Evolutionary conservation across 1,284 basidiomycete species (phyloP).

Genomic region (Meripilus lineatus): DNA sequence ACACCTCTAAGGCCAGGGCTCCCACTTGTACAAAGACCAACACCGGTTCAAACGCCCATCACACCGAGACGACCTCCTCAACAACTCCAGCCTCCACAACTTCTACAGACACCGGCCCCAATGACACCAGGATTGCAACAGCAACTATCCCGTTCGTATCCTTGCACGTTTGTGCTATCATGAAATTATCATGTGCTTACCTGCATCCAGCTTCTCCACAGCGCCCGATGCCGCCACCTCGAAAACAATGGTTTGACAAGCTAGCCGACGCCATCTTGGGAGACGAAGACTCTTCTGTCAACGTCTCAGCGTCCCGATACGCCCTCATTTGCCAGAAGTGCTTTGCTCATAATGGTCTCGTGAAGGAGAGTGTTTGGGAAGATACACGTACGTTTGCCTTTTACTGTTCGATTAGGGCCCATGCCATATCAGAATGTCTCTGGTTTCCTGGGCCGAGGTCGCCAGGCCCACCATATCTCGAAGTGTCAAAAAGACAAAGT

Average conservation of each 20-base stretch:
- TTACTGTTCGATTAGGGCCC: neutral
- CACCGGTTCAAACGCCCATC: conserved; percentile 14
- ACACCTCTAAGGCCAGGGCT: conserved; percentile 28
- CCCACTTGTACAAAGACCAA: no score
- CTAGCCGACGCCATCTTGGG: conserved; percentile 84
- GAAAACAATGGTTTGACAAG: conserved; percentile 86
- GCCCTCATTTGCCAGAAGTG: conserved; percentile 94
- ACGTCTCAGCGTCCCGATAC: conserved; percentile 60
- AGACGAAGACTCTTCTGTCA: conserved; percentile 63
- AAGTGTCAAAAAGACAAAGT: no score
- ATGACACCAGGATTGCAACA: conserved; percentile 26
- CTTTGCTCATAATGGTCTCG: conserved; percentile 91
- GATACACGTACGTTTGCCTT: conserved; percentile 68
- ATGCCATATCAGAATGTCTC: no score
- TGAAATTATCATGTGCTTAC: conserved; percentile 2
- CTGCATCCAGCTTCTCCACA: conserved; percentile 29
- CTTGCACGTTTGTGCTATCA: conserved; percentile 1
- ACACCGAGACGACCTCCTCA: conserved; percentile 22
- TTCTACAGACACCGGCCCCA: conserved; percentile 18
- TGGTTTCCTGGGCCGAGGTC: no score
- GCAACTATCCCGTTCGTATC: conserved; percentile 38
- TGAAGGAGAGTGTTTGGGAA: conserved; percentile 86
- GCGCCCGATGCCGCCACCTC: conserved; percentile 48
- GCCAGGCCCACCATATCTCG: no score
- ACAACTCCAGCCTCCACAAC: conserved; percentile 12